phyloP scores from a whole-genome alignment of 1,139 yeast species.

The Protomyces inundatus region DNA sequence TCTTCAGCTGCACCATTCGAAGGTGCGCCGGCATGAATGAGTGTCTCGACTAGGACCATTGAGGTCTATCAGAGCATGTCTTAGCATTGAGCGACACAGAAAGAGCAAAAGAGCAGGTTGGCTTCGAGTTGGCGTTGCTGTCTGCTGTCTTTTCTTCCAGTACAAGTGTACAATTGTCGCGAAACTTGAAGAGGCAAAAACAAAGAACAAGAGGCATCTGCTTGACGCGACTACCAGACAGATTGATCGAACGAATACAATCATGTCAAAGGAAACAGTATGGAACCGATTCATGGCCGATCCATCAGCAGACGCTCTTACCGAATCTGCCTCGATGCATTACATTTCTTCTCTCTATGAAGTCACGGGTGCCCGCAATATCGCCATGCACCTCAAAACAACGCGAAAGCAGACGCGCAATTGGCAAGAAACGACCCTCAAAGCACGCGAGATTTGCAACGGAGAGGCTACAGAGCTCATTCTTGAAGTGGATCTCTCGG shows the following conservation, averaged over 20 bases:
- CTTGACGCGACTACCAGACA: not conserved
- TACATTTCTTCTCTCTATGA: not conserved
- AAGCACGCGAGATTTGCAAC: not conserved
- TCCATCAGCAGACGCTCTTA: not conserved
- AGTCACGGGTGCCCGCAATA: not conserved
- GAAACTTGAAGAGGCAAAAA: not conserved
- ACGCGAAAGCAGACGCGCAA: not conserved
- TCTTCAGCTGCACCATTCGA: not conserved
- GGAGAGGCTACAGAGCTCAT: not conserved
- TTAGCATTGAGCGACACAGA: not conserved
- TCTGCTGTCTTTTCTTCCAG: not conserved
- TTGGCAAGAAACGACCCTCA: not conserved
- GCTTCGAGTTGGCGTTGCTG: not conserved
- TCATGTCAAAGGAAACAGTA: not conserved
- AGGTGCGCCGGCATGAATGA: constrained; percentile 1
- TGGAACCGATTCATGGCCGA: not conserved
- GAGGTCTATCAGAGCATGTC: not conserved
- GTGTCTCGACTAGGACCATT: not conserved
- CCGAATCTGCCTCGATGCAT: not conserved
- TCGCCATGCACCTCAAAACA: not conserved
- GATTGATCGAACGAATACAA: not conserved
- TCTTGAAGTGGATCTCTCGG: not conserved
- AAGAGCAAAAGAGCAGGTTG: not conserved
- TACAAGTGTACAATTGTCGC: not conserved
- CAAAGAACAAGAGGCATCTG: not conserved